Percentiles rank a stretch among this genome's conserved stretches.
These are phyloP conservation scores for Trypanosoma grayi DNA, from an alignment of 208 protist species.

Conservation along the genomic window DNA sequence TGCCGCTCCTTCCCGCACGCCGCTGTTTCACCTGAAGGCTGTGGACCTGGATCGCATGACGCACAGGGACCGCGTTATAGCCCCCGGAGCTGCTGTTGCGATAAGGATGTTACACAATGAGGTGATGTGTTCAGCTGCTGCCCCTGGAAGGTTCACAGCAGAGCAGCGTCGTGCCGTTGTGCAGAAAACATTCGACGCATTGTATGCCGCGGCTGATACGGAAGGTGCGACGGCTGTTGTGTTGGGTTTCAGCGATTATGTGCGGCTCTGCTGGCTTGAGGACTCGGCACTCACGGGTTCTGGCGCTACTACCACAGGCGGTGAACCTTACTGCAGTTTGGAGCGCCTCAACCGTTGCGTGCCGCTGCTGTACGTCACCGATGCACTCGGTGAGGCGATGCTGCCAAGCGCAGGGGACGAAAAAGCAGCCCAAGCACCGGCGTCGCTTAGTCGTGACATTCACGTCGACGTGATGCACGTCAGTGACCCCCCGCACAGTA, in stretches of 20 bases:
- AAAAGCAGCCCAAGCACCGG: neutral
- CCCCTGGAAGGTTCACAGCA: neutral
- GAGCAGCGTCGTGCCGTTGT: neutral
- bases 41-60: neutral
- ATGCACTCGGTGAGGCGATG: slow-evolving; percentile 25
- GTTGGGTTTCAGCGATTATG: slow-evolving; percentile 25
- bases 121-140: neutral
- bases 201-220: neutral
- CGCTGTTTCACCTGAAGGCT: slow-evolving; percentile 9
- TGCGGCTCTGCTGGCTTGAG: slow-evolving; percentile 19
- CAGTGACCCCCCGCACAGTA: neutral
- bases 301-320: neutral
- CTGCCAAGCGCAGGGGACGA: neutral
- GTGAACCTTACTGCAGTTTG: slow-evolving; percentile 11
- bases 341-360: slow-evolving; percentile 8
- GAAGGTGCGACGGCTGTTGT: slow-evolving; percentile 9
- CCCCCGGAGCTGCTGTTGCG: neutral
- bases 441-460: slow-evolving; percentile 5
- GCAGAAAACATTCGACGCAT: neutral
- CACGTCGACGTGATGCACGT: neutral
- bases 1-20: slow-evolving; percentile 10
- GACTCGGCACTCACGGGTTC: neutral
- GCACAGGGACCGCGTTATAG: neutral
- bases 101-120: neutral
- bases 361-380: slow-evolving; percentile 20